Base-by-base conservation (phyloP, 306 rosid species). In the Begonia loranthoides region DNA sequence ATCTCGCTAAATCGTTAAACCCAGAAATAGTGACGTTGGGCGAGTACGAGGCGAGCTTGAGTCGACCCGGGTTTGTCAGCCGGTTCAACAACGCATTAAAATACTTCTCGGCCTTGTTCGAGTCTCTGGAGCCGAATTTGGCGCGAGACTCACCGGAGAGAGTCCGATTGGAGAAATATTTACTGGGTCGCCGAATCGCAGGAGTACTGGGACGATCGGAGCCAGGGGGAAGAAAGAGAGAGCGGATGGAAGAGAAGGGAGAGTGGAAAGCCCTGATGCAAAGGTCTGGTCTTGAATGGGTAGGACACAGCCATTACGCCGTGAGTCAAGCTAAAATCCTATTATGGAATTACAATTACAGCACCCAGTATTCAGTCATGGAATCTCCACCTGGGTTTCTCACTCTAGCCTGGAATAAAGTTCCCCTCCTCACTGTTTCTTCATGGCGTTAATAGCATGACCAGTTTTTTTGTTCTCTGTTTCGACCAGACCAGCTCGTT, bases 321-420 rank as follows among this genome's bases (percentile, higher is more conserved):
- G 75, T 70, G 33, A 90, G 97, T 72, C 97, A 90, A 41, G 97
- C 97, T 1, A 62, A 45, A 65, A 85, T 85, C 15, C 83, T 90
- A 9, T 45, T 90, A 0, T 90, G 94, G 97, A 78, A 76, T 49
- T 90, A 90, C 50, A 63, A 79, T 34, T 80, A 79, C 49, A 80
- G 83, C 48, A 16, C 78, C 56, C 47, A 60, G 51, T 85, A 75
- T 69, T 74, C 86, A 2, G 66, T 90, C 2, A 55, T 62, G 28
- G 97, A 90, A 57, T 85, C 92, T 28, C 49, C 55, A 12, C 93
- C 95, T 0, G 94, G 82, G 55, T 90, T 90, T 71, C 73, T 90
- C 55, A 76, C 94, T 24, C 63, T 90, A 60, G 94, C 95, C 3
- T 90, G 95, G 97, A 85, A 78, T 4, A 80, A 80, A 28, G 87